Percentiles rank a stretch among this genome's conserved stretches.
Evolutionary conservation across 208 protist genomes (phyloP).

Genomic region (Leishmania martiniquensis): DNA sequence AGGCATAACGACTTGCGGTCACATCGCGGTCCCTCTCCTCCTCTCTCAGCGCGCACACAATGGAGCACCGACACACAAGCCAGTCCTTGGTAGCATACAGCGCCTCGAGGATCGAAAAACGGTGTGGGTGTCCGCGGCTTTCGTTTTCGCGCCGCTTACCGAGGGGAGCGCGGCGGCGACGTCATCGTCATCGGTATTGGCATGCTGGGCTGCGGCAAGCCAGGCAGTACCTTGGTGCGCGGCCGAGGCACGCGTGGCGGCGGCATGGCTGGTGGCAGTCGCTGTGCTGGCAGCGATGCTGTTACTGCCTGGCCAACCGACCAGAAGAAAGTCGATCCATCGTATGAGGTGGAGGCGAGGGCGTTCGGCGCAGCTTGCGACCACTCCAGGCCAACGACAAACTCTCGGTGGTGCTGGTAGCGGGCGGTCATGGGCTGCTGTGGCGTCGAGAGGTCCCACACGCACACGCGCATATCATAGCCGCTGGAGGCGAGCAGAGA

Average conservation of each 20-base stretch:
- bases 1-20: neutral
- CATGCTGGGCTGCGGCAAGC: conserved; percentile 52
- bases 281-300: conserved; percentile 46
- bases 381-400: conserved; percentile 91
- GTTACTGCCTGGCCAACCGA: conserved; percentile 61
- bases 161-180: conserved; percentile 38
- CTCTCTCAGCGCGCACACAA: neutral
- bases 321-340: conserved; percentile 76
- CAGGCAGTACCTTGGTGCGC: conserved; percentile 69
- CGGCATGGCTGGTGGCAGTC: conserved; percentile 69
- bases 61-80: neutral
- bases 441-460: conserved; percentile 86
- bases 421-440: conserved; percentile 77
- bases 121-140: neutral
- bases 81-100: neutral
- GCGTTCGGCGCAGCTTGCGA: conserved; percentile 62
- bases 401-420: conserved; percentile 91
- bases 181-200: conserved; percentile 44
- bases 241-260: conserved; percentile 65
- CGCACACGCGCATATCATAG: conserved; percentile 91
- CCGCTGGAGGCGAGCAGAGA: conserved; percentile 76
- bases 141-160: conserved; percentile 9
- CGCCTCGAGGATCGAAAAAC: neutral
- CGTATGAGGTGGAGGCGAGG: conserved; percentile 72
- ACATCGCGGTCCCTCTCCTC: neutral